Base-by-base conservation (phyloP, 2,329 filamentous ascomycete species). In the Juglanconis sp. region DNA sequence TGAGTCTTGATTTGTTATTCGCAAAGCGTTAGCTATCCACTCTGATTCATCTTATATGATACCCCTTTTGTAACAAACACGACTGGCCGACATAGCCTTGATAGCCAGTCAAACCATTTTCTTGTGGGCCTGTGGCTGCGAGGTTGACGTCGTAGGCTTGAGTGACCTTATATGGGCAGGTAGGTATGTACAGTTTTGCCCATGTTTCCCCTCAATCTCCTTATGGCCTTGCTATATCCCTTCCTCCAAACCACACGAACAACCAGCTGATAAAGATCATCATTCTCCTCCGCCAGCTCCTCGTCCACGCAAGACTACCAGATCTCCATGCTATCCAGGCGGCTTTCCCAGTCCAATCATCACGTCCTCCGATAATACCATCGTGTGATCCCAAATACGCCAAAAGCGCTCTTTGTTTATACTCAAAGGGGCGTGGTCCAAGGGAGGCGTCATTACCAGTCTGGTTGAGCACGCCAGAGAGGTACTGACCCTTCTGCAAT, bases 311-410 rank as follows among this genome's bases (percentile, higher is more conserved):
- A 62, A 72, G 65, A 61, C 68, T 73, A 1, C 73, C 73, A 51
- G 69, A 72, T 52, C 76, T 68, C 77, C 76, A 79, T 0, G 76
- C 76, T 42, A 78, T 40, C 77, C 76, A 79, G 3, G 77, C 77
- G 30, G 68, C 66, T 8, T 70, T 62, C 0, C 76, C 76, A 7
- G 74, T 78, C 73, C 73, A 78, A 17, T 75, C 69, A 5, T 70
- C 64, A 31, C 69, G 67, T 3, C 76, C 75, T 2, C 69, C 72
- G 5, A 77, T 71, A 46, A 79, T 70, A 0, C 76, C 76, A 60
- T 79, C 76, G 13, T 70, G 69, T n/a, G 68, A 63, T 2, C 77
- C 77, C 31, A 78, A 67, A 61, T 78, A 79, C 1, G 74, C 73
- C 42, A 78, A 63, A 13, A 73, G 65, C 0, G 71, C 68, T 51